phyloP scores from a whole-genome alignment of 306 rosid genomes.

The Malus orientalis region DNA sequence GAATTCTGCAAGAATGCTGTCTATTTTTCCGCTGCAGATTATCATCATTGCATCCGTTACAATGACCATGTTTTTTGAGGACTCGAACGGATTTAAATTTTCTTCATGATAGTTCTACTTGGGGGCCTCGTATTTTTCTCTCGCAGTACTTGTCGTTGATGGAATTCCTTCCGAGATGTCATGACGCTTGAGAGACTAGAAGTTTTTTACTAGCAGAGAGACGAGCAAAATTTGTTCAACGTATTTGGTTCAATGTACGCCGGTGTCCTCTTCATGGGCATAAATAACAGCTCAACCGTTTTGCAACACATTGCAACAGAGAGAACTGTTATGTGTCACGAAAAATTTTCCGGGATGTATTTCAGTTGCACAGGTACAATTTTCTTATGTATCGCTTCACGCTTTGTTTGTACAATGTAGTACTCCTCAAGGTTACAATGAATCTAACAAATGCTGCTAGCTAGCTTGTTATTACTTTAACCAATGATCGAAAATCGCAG shows the following conservation, averaged over 20 bases:
- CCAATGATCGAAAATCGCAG: conserved; percentile 4
- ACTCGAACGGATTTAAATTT: conserved; percentile 26
- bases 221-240: conserved; percentile 32
- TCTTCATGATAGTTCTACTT: conserved; percentile 26
- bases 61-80: conserved; percentile 38
- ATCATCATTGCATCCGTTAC: conserved; percentile 19
- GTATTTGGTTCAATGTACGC: conserved; percentile 36
- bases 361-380: conserved; percentile 39
- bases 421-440: too few relatives aligned
- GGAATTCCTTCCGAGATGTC: conserved; percentile 34
- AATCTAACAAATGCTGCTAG: too few relatives aligned
- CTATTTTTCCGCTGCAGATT: conserved; percentile 23
- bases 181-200: conserved; percentile 36
- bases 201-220: conserved; percentile 38
- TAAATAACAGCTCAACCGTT: conserved; percentile 32
- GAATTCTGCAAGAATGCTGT: neutral
- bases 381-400: neutral
- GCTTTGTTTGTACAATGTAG: too few relatives aligned
- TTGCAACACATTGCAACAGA: conserved; percentile 21
- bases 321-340: conserved; percentile 32
- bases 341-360: conserved; percentile 45
- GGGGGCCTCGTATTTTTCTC: conserved; percentile 36
- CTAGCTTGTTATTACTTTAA: too few relatives aligned
- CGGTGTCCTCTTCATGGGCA: conserved; percentile 36
- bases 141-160: conserved; percentile 22